phyloP scores from a whole-genome alignment of 805 yeast genomes.

The Nakazawaea sp. region DNA sequence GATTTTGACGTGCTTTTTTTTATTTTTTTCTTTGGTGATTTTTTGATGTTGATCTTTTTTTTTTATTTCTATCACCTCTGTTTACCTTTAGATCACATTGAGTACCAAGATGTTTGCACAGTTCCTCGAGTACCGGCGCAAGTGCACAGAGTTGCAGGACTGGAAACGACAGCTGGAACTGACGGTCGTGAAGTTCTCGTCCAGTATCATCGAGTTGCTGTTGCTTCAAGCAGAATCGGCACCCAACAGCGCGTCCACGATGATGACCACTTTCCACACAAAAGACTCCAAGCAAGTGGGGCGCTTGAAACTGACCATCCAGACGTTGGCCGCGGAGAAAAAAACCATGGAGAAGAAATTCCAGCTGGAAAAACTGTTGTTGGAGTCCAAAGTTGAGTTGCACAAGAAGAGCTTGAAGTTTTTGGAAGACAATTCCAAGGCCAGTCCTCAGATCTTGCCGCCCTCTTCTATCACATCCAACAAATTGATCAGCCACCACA shows the following conservation, averaged over 20 bases:
- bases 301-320: neutral
- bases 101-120: no score
- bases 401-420: conserved; percentile 8
- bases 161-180: no score
- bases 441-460: neutral
- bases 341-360: conserved; percentile 7
- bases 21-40: no score
- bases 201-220: no score
- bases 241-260: no score
- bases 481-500: conserved; percentile 3
- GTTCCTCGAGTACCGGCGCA: no score
- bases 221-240: no score
- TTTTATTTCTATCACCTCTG: neutral
- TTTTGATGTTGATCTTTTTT: neutral
- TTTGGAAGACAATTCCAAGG: neutral
- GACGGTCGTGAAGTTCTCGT: no score
- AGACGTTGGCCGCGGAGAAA: conserved; percentile 7
- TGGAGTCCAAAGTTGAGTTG: conserved; percentile 11
- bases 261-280: no score
- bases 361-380: conserved; percentile 6
- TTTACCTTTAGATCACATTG: no score
- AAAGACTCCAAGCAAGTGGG: neutral
- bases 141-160: no score
- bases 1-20: no score
- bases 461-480: conserved; percentile 8